A percentile compares a stretch with the other conserved stretches of the same genome.
phyloP scores from a whole-genome alignment of 139 green algal species.

The Chlamydomonas applanata region DNA sequence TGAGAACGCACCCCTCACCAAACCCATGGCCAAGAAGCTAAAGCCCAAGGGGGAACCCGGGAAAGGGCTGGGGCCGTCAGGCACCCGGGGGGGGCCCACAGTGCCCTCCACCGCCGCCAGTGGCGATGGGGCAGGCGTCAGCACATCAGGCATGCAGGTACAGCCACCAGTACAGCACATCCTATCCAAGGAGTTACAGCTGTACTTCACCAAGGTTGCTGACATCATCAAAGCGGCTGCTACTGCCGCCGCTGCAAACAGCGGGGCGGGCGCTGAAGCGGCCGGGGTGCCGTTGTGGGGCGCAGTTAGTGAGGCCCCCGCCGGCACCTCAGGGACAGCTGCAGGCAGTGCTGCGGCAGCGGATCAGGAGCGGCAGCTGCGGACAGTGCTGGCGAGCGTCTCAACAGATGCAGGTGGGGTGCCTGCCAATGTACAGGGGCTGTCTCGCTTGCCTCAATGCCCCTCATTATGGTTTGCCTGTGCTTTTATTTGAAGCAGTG shows the following conservation, averaged over 20 bases:
- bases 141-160: conserved; percentile 32
- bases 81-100: not conserved
- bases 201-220: conserved; percentile 51
- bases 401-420: conserved; percentile 54
- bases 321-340: conserved; percentile 8
- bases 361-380: conserved; percentile 15
- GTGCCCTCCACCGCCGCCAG: not conserved
- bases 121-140: not conserved
- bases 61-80: not conserved
- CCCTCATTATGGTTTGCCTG: too few species aligned
- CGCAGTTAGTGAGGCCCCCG: not conserved
- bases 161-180: conserved; percentile 72
- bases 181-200: conserved; percentile 75
- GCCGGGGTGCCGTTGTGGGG: not conserved
- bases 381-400: conserved; percentile 52
- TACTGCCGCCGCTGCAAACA: not conserved
- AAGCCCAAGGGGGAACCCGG: conserved; percentile 4
- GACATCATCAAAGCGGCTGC: conserved; percentile 1
- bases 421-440: not conserved
- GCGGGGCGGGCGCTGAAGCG: not conserved
- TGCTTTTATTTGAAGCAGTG: too few species aligned
- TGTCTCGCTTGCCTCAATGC: not conserved
- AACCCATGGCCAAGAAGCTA: conserved; percentile 21
- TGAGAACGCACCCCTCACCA: conserved; percentile 72
- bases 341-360: not conserved